Evolutionary conservation across 106 monocot genomes (phyloP).

Genomic region (Apostasia shenzhenica): DNA sequence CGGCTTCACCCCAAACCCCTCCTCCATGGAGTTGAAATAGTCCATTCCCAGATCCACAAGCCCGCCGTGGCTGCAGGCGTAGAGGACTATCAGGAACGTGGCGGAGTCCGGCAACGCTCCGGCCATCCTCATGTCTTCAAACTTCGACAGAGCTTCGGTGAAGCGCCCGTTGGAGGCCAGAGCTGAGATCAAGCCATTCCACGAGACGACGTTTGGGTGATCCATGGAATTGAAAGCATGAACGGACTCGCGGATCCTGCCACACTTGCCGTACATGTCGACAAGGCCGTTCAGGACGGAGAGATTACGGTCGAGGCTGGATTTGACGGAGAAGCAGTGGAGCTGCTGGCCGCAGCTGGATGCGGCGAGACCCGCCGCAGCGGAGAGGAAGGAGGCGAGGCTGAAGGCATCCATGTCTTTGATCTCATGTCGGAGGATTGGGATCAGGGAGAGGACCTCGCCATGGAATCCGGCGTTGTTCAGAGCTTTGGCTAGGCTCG

Average conservation of each 20-base stretch:
- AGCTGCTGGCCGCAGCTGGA: constrained; percentile 55
- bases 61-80: constrained; percentile 68
- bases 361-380: constrained; percentile 46
- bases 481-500: constrained; percentile 59
- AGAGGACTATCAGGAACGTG: constrained; percentile 60
- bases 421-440: constrained; percentile 31
- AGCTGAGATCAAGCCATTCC: constrained; percentile 71
- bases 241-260: constrained; percentile 38
- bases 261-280: constrained; percentile 84
- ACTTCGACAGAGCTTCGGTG: constrained; percentile 51
- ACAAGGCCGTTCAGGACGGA: constrained; percentile 80
- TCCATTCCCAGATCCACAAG: constrained; percentile 65
- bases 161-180: constrained; percentile 52
- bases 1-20: constrained; percentile 31
- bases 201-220: constrained; percentile 77
- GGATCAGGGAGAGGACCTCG: constrained; percentile 35
- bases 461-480: constrained; percentile 49
- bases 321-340: constrained; percentile 58
- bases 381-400: constrained; percentile 63
- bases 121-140: constrained; percentile 65
- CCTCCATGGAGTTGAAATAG: constrained; percentile 61
- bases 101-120: constrained; percentile 45
- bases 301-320: constrained; percentile 27
- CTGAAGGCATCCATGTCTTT: constrained; percentile 47
- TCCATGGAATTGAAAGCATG: constrained; percentile 31